Evolutionary conservation across 176 grass and related monocot genomes (phyloP).

Genomic region (Cenchrus purpureus): DNA sequence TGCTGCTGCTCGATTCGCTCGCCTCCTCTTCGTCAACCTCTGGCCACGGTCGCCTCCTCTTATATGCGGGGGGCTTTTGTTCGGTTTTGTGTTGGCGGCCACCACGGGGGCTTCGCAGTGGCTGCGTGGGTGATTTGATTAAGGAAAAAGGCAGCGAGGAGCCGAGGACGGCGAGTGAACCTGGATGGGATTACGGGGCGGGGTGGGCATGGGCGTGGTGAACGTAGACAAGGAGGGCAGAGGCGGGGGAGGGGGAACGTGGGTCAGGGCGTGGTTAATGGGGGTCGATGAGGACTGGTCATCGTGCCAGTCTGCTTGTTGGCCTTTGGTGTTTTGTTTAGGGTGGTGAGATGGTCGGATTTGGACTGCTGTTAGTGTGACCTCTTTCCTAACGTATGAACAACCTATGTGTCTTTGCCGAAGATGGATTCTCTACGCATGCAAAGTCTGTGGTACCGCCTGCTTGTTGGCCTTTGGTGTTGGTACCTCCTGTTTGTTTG

Average conservation of each 20-base stretch:
- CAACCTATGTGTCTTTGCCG: background rate
- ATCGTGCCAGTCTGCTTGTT: background rate
- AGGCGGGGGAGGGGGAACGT: background rate
- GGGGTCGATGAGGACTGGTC: constrained; percentile 46
- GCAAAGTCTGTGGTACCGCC: background rate
- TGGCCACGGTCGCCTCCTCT: background rate
- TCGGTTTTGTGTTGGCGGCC: background rate
- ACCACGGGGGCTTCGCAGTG: constrained; percentile 31
- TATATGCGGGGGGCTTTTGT: constrained; percentile 31
- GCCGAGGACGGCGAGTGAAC: background rate
- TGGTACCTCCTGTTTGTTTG: too few species aligned
- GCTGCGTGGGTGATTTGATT: constrained; percentile 4
- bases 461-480: too few species aligned
- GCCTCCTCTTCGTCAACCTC: background rate
- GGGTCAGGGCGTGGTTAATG: constrained; percentile 31
- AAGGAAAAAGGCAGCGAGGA: background rate
- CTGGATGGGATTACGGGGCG: constrained; percentile 51
- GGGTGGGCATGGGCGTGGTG: constrained; percentile 33
- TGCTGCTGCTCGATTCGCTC: constrained; percentile 2
- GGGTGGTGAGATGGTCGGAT: constrained; percentile 23
- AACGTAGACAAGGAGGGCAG: constrained; percentile 10
- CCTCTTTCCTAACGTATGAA: constrained; percentile 16
- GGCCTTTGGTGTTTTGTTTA: constrained; percentile 6
- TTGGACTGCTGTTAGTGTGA: constrained; percentile 39
- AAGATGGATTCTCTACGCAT: background rate